Conservation (phyloP, 805 yeast species). For the Blastobotrys americana region DNA sequence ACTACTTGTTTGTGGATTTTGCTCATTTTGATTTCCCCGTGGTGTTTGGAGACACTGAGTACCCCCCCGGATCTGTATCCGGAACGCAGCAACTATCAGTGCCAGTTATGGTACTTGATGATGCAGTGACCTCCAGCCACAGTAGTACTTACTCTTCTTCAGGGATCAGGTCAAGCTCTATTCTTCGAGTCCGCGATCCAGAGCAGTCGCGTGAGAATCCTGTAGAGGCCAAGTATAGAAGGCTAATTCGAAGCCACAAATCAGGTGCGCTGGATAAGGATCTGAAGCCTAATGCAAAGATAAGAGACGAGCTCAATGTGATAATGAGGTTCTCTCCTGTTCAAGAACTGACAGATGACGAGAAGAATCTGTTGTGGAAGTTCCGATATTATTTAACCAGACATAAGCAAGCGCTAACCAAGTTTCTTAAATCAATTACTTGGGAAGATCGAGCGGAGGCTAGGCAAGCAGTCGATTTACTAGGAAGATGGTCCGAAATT, state of each 20-base stretch:
- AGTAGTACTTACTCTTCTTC: neutral
- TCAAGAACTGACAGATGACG: constrained; percentile 70
- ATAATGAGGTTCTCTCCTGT: constrained; percentile 78
- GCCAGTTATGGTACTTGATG: constrained; percentile 22
- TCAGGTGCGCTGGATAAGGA: constrained; percentile 73
- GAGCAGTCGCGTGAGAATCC: constrained; percentile 69
- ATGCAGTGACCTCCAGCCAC: constrained; percentile 1
- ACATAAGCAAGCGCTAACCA: constrained; percentile 62
- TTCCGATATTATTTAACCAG: constrained; percentile 75
- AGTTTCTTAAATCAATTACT: constrained; percentile 78
- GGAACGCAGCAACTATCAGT: constrained; percentile 23
- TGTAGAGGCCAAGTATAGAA: constrained; percentile 78
- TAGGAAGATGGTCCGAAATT: constrained; percentile 65
- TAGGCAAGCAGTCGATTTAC: constrained; percentile 64
- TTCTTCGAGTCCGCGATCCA: constrained; percentile 52
- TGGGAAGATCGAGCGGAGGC: constrained; percentile 83
- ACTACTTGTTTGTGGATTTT: constrained; percentile 47
- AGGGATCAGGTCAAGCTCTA: constrained; percentile 10
- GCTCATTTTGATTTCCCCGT: constrained; percentile 66
- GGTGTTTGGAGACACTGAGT: constrained; percentile 54
- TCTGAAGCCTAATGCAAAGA: constrained; percentile 77
- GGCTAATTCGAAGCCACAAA: constrained; percentile 75
- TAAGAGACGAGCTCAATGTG: constrained; percentile 62
- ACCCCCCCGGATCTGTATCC: constrained; percentile 22
- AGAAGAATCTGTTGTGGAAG: constrained; percentile 84